Base-by-base conservation (phyloP, 2,329 filamentous ascomycete genomes). In the Stachybotrys echinatus region DNA sequence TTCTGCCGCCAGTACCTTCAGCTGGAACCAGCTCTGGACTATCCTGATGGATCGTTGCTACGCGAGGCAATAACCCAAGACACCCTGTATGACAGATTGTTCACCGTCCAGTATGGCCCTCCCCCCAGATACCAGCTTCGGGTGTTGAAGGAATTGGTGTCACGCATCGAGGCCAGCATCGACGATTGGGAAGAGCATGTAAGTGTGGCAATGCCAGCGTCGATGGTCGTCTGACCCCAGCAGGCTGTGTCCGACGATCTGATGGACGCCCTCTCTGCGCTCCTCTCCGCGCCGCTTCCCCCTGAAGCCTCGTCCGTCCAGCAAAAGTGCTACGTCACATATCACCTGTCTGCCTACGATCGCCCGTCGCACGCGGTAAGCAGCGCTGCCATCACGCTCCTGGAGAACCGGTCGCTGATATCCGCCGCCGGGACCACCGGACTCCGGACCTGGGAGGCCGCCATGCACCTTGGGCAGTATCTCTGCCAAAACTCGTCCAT, bases 121-220 rank as follows among this genome's bases (percentile, higher is more conserved):
- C 86, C 88, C 7, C 71, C 75, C 19, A 73, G 84, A 47, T 95
- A 95, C 63, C 83, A 84, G 56, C 68, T 87, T 17, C 79, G 83
- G 52, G 79, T 89, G 1, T 68, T 96, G 47, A 96, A 95, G 65
- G 73, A 82, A 54, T 74, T 96, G 31, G 72, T 90, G 12, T 69
- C 75, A 7, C 80, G 75, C 50, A 84, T 96, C 48, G 89, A 96
- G 66, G 71, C 76, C 23, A 81, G 86, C 31, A 89, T 95, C 45
- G 76, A 81, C 50, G 84, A 96, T 65, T 92, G 90, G 68, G 88
- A 96, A 58, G 77, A 89, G 76, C 83, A 95, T 85, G 92, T 95
- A 86, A 74, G 88, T 74, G 34, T 45, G 43, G 37, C 34, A 42
- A 48, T 34, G 48, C 40, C 27, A 23, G 21, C 37, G n/a, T 14